phyloP scores from a whole-genome alignment of 306 rosid genomes.

The Glycine soja region DNA sequence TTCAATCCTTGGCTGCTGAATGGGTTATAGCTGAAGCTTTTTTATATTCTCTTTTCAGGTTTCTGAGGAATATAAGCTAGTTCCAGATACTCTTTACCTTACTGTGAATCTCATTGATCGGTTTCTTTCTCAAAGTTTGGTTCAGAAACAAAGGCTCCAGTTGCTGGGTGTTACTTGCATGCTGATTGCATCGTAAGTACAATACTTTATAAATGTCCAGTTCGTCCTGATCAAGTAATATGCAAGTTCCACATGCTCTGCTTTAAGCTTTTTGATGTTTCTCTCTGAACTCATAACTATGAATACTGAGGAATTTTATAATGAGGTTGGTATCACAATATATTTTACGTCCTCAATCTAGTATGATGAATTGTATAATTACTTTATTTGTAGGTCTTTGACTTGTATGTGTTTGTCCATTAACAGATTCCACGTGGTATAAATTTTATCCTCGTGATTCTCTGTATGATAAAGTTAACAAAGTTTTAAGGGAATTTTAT shows the following conservation, averaged over 20 bases:
- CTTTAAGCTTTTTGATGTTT: background rate
- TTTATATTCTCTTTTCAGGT: conserved; percentile 64
- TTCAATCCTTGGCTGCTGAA: conserved; percentile 20
- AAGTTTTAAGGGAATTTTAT: background rate
- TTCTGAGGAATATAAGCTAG: conserved; percentile 84
- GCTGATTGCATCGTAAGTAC: conserved; percentile 94
- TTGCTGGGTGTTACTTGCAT: conserved; percentile 87
- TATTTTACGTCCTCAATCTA: background rate
- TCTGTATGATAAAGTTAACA: background rate
- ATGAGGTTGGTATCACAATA: background rate
- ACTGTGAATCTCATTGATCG: conserved; percentile 90
- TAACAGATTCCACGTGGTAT: background rate
- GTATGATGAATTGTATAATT: background rate
- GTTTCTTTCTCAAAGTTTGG: conserved; percentile 68
- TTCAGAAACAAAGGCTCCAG: conserved; percentile 78
- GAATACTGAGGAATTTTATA: conserved; percentile 3
- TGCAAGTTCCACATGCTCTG: conserved; percentile 20
- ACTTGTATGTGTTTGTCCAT: background rate
- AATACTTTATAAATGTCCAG: conserved; percentile 16
- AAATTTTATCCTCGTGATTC: background rate
- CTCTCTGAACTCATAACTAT: background rate
- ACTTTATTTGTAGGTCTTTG: background rate
- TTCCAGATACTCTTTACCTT: conserved; percentile 92
- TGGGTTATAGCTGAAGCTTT: conserved; percentile 30
- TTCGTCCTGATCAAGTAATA: background rate